Percentiles rank a stretch among this genome's conserved stretches.
Conservation (phyloP, 441 rosid species). For the Sinapis alba region DNA sequence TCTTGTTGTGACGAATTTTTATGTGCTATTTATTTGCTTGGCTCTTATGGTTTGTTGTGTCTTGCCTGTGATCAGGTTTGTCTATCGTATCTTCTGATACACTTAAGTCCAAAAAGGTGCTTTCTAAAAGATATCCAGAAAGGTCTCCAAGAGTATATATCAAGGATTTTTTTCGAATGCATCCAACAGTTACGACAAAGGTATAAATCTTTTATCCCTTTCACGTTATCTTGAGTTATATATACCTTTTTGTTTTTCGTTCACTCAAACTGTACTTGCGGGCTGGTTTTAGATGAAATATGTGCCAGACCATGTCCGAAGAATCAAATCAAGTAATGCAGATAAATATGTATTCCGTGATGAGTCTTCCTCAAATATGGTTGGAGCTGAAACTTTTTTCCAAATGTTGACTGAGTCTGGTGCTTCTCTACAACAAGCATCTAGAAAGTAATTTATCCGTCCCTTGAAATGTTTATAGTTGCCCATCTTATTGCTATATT, state of each 20-base stretch:
- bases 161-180: slow-evolving; percentile 73
- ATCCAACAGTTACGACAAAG: slow-evolving; percentile 51
- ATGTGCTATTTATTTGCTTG: slow-evolving; percentile 23
- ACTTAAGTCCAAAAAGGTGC: slow-evolving; percentile 45
- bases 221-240: slow-evolving; percentile 3
- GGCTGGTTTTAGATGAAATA: slow-evolving; percentile 49
- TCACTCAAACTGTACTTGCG: slow-evolving; percentile 26
- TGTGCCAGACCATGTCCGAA: slow-evolving; percentile 43
- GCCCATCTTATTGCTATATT: slow-evolving; percentile 20
- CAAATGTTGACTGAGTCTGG: slow-evolving; percentile 68
- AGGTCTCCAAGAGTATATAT: slow-evolving; percentile 57
- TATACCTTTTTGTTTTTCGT: slow-evolving; percentile 22
- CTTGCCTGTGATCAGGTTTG: slow-evolving; percentile 53
- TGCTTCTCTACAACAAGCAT: slow-evolving; percentile 62
- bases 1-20: neutral
- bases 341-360: slow-evolving; percentile 58
- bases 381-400: slow-evolving; percentile 63
- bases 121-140: slow-evolving; percentile 71
- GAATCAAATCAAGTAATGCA: slow-evolving; percentile 62
- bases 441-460: slow-evolving; percentile 60
- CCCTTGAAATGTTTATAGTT: slow-evolving; percentile 16
- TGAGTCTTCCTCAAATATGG: slow-evolving; percentile 54
- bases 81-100: slow-evolving; percentile 52
- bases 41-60: slow-evolving; percentile 24
- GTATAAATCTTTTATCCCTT: slow-evolving; percentile 44